A percentile compares a stretch with the other conserved stretches of the same genome.
Evolutionary conservation across 495 filamentous ascomycete species (phyloP).

Genomic region (Annulohypoxylon maeteangense): DNA sequence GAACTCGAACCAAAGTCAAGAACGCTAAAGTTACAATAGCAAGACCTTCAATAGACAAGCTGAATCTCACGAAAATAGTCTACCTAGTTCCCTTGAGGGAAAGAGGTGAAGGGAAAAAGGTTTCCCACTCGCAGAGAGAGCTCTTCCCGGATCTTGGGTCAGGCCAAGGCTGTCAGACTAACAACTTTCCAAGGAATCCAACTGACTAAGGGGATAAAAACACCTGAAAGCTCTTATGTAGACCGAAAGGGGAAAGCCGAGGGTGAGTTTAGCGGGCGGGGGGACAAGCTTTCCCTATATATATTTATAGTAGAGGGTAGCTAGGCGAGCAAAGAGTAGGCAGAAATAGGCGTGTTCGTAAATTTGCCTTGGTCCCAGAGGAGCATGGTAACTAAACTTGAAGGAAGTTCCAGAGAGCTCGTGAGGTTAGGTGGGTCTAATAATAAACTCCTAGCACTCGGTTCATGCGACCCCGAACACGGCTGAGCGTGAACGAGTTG

Average conservation of each 20-base stretch:
- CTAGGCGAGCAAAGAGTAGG: conserved; percentile 17
- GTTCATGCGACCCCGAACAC: conserved; percentile 14
- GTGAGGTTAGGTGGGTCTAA: conserved; percentile 7
- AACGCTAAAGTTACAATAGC: conserved; percentile 10
- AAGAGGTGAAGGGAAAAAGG: not conserved
- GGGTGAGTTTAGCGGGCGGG: conserved; percentile 28
- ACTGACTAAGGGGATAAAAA: conserved; percentile 1
- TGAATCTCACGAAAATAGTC: conserved; percentile 1
- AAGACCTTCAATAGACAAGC: not conserved
- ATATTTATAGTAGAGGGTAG: conserved; percentile 34
- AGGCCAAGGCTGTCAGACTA: not conserved
- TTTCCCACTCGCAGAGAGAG: not conserved
- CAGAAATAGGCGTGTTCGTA: conserved; percentile 25
- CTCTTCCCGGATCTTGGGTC: not conserved
- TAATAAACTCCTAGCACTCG: conserved; percentile 21
- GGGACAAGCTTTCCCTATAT: conserved; percentile 34
- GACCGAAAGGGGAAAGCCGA: conserved; percentile 37
- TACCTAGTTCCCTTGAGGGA: not conserved
- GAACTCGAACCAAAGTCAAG: not conserved
- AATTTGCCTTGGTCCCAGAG: conserved; percentile 25
- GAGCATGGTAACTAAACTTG: conserved; percentile 20
- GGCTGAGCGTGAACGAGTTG: conserved; percentile 7
- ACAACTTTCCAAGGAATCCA: not conserved
- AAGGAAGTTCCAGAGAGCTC: conserved; percentile 4
- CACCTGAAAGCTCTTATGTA: not conserved